A percentile compares a stretch with the other conserved stretches of the same genome.
Conservation (phyloP, 1,139 yeast species). For the Arxiozyma bovina region DNA sequence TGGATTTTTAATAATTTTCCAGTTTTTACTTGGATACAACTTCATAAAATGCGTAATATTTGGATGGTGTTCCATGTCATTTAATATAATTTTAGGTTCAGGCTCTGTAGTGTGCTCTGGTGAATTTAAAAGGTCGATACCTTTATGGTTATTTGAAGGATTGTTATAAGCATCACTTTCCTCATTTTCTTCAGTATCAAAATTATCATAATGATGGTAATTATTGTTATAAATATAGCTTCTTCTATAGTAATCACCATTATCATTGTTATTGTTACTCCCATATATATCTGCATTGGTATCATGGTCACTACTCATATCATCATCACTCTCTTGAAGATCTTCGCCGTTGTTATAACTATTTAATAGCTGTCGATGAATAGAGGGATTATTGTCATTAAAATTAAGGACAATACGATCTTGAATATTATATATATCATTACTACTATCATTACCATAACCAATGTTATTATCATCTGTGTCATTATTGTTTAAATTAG, state of each 20-base stretch:
- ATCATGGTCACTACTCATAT: too few species aligned
- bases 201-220: too few species aligned
- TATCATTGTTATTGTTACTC: not conserved
- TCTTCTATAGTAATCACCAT: not conserved
- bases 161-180: not conserved
- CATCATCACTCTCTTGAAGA: not conserved
- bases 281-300: too few species aligned
- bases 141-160: not conserved
- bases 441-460: too few species aligned
- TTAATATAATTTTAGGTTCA: not conserved
- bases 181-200: not conserved
- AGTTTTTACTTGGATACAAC: constrained; percentile 11
- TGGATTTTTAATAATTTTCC: constrained; percentile 16
- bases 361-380: too few species aligned
- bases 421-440: too few species aligned
- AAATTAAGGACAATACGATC: too few species aligned
- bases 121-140: not conserved
- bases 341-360: not conserved
- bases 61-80: not conserved
- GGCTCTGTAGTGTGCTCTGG: not conserved
- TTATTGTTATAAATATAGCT: too few species aligned
- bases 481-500: too few species aligned
- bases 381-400: not conserved
- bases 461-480: not conserved
- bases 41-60: not conserved